Conservation (phyloP, 805 yeast species). For the Sugiyamaella americana region DNA sequence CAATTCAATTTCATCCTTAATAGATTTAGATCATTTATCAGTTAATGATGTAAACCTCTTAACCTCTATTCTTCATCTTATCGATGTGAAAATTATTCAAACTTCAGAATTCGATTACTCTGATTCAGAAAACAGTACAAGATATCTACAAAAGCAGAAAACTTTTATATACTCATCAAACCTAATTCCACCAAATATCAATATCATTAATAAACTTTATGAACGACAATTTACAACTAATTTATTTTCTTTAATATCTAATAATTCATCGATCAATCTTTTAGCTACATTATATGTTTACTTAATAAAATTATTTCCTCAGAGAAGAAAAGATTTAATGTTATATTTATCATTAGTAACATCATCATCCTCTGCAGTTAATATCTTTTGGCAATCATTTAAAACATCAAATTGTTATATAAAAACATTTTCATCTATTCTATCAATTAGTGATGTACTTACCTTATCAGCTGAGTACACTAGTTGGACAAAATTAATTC, state of each 20-base stretch:
- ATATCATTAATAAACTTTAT: conserved; percentile 10
- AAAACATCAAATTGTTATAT: conserved; percentile 8
- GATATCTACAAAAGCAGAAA: background rate
- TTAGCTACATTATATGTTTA: conserved; percentile 19
- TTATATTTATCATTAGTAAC: conserved; percentile 17
- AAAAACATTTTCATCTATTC: conserved; percentile 5
- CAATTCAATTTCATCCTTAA: background rate
- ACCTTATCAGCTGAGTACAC: background rate
- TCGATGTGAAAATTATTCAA: background rate
- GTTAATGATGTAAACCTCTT: background rate
- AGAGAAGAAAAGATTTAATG: conserved; percentile 12
- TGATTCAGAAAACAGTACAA: background rate
- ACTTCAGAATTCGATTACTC: background rate
- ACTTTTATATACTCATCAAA: background rate
- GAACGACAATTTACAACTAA: conserved; percentile 10
- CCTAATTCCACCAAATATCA: background rate
- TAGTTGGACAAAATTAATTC: conserved; percentile 33
- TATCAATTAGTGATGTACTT: background rate
- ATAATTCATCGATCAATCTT: background rate
- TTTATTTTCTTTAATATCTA: conserved; percentile 4
- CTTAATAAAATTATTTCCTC: conserved; percentile 16
- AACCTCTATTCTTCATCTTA: background rate
- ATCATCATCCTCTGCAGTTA: conserved; percentile 13
- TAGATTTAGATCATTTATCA: background rate
- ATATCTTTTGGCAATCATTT: conserved; percentile 17